phyloP scores from a whole-genome alignment of 768 basidiomycete genomes.

The Plicaturopsis crispa region DNA sequence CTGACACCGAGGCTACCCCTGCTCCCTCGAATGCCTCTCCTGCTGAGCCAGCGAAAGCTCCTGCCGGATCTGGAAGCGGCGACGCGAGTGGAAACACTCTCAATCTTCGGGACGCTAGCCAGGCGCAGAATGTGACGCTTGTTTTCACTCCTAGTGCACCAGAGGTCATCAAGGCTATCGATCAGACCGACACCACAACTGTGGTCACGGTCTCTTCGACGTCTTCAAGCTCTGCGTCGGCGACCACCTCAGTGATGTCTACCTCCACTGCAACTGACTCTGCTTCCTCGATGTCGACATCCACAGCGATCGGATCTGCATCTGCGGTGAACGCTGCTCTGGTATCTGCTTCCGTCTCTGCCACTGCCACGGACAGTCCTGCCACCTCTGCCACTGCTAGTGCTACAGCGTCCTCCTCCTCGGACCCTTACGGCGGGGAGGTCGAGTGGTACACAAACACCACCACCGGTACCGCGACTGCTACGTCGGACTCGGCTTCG shows the following conservation, averaged over 20 bases:
- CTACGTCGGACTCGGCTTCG: too few species aligned
- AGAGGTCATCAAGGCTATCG: slow-evolving; percentile 17
- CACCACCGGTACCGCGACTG: too few species aligned
- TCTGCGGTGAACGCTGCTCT: slow-evolving; percentile 3
- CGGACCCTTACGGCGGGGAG: slow-evolving; percentile 1
- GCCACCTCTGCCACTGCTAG: slow-evolving; percentile 19
- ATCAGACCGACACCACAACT: too few species aligned
- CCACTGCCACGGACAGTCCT: slow-evolving; percentile 21
- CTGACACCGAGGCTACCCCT: slow-evolving; percentile 4
- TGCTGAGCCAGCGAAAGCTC: slow-evolving; percentile 8
- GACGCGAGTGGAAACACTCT: too few species aligned
- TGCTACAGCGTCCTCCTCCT: slow-evolving; percentile 13
- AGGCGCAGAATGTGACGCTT: slow-evolving; percentile 41
- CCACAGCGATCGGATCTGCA: slow-evolving; percentile 4
- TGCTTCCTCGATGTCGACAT: slow-evolving; percentile 6
- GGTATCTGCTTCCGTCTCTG: slow-evolving; percentile 19
- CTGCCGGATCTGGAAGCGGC: slow-evolving; percentile 1
- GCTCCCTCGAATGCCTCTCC: slow-evolving; percentile 8
- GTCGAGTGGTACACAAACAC: slow-evolving; percentile 9
- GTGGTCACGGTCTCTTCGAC: slow-evolving; percentile 8
- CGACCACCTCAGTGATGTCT: slow-evolving; percentile 18
- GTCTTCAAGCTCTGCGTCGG: slow-evolving; percentile 16
- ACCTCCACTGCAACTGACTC: slow-evolving; percentile 7
- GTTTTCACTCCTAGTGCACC: slow-evolving; percentile 37
- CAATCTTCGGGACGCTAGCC: slow-evolving; percentile 10